These are phyloP conservation scores for Avena atlantica DNA, from an alignment of 176 grass and related monocot species.

Conservation along the genomic window DNA sequence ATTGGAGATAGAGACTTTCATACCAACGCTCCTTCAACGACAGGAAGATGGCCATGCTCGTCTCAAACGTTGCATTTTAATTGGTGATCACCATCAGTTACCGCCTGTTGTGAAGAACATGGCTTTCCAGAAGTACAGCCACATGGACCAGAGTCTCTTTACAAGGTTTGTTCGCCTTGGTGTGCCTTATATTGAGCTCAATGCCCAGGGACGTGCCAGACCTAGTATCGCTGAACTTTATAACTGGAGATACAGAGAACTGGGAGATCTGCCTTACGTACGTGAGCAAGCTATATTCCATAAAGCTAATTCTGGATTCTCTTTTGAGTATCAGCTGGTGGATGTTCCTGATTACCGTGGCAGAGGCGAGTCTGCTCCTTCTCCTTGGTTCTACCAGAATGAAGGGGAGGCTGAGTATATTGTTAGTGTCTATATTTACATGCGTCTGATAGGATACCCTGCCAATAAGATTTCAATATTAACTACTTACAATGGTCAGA, in stretches of 20 bases:
- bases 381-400: constrained; percentile 99
- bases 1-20: constrained; percentile 97
- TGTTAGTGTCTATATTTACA: constrained; percentile 98
- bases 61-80: constrained; percentile 94
- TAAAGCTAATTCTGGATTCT: constrained; percentile 94
- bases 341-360: constrained; percentile 93
- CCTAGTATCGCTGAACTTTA: constrained; percentile 90
- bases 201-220: constrained; percentile 93
- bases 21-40: constrained; percentile 92
- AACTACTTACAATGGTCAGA: constrained; percentile 98
- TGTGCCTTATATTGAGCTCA: constrained; percentile 98
- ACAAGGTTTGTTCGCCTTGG: constrained; percentile 95
- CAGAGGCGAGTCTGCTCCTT: constrained; percentile 87
- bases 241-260: constrained; percentile 98
- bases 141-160: constrained; percentile 98
- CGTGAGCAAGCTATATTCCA: constrained; percentile 83
- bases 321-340: constrained; percentile 94
- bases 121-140: constrained; percentile 99
- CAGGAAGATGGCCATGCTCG: constrained; percentile 96
- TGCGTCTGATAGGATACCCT: constrained; percentile 91
- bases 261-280: constrained; percentile 89
- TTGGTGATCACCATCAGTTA: constrained; percentile 97
- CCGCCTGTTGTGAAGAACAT: constrained; percentile 99
- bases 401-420: constrained; percentile 97
- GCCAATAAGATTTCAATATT: constrained; percentile 94